Conservation (phyloP, 1,139 yeast genomes). For the Casaregolazyma suthepensis region DNA sequence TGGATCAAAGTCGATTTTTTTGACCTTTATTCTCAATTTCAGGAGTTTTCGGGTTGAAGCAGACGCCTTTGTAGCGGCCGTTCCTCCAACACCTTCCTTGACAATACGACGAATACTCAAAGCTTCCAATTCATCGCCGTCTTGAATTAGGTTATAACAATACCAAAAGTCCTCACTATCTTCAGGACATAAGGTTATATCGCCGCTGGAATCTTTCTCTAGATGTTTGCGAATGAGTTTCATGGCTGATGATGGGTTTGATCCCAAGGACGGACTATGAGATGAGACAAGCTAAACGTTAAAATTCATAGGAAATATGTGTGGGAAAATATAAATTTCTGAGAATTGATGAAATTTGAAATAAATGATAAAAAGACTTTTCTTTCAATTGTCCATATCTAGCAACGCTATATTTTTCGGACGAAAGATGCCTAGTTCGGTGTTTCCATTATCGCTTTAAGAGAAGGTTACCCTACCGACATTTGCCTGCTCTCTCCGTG, state of each 20-base stretch:
- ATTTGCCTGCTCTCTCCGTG: no score
- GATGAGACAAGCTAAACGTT: no score
- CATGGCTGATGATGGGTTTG: constrained; percentile 33
- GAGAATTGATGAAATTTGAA: no score
- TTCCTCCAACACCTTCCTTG: constrained; percentile 36
- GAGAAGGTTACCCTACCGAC: no score
- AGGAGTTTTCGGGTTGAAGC: constrained; percentile 45
- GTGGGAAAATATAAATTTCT: no score
- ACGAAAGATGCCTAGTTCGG: no score
- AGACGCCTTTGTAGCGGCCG: constrained; percentile 21
- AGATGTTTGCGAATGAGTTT: constrained; percentile 47
- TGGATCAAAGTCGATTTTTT: constrained; percentile 71
- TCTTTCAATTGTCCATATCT: no score
- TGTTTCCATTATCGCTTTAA: no score
- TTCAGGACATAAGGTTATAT: constrained; percentile 64
- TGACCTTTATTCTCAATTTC: constrained; percentile 52
- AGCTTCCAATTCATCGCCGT: constrained; percentile 68
- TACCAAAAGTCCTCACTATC: constrained; percentile 94
- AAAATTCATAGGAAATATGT: no score
- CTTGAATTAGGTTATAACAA: constrained; percentile 68
- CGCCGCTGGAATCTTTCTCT: constrained; percentile 61
- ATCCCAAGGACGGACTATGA: no score
- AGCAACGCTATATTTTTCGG: no score
- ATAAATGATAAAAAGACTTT: no score
- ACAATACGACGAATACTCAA: constrained; percentile 63